Evolutionary conservation across 176 grass and related monocot species (phyloP).

Genomic region (Carex pumila): DNA sequence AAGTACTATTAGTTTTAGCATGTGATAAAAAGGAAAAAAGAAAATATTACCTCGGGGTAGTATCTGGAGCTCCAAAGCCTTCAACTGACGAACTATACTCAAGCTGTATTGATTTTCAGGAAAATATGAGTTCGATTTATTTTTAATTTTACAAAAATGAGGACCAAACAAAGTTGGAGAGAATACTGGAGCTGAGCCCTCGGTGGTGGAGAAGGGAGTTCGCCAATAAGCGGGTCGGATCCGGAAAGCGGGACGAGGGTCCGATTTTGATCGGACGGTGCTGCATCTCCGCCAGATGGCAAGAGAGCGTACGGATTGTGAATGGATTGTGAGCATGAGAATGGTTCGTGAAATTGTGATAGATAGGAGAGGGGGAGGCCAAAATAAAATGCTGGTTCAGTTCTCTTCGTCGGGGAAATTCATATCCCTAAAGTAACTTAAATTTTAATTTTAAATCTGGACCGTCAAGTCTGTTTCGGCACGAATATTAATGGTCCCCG

Average conservation of each 20-base stretch:
- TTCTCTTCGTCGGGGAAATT: no score
- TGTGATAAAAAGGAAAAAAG: not conserved
- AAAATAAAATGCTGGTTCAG: no score
- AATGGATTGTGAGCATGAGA: not conserved
- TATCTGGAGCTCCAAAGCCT: conserved; percentile 30
- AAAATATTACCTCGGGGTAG: conserved; percentile 28
- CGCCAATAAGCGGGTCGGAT: not conserved
- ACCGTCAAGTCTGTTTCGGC: no score
- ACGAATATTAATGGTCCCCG: no score
- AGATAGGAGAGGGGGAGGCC: no score
- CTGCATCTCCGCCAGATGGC: not conserved
- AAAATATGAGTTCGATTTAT: not conserved
- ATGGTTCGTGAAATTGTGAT: no score
- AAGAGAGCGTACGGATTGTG: not conserved
- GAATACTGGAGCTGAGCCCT: conserved; percentile 1
- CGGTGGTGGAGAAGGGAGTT: conserved; percentile 7
- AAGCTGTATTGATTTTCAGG: conserved; percentile 29
- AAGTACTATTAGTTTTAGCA: not conserved
- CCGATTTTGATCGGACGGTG: not conserved
- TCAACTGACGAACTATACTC: conserved; percentile 45
- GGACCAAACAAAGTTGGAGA: not conserved
- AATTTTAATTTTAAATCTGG: no score
- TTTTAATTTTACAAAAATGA: not conserved
- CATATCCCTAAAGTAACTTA: no score
- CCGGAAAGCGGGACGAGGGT: not conserved